Evolutionary conservation across 257 asterid genomes (phyloP).

Genomic region (Solanum habrochaites): DNA sequence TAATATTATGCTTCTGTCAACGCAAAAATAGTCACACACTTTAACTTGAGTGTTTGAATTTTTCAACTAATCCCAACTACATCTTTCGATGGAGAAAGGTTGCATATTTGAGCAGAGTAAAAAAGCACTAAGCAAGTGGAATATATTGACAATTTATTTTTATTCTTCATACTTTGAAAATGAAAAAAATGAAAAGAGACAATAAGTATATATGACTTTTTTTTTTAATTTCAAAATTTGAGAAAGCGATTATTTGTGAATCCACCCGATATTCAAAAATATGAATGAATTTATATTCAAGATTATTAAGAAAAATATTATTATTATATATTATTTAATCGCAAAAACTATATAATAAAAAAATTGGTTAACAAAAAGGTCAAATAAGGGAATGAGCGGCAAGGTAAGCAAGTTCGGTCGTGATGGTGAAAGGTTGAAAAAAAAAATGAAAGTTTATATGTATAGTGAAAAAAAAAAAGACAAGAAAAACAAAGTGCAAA

Average conservation of each 20-base stretch:
- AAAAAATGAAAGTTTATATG: background rate
- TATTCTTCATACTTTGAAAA: background rate
- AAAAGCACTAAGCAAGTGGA: background rate
- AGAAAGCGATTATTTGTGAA: background rate
- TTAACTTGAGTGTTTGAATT: no score
- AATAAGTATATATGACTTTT: no score
- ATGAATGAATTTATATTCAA: background rate
- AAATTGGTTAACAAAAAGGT: background rate
- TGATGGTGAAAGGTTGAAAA: background rate
- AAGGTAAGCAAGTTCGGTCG: background rate
- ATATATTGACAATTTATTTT: background rate
- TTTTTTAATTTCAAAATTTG: background rate
- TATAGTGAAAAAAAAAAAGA: background rate
- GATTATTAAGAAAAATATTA: background rate
- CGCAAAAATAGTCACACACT: background rate
- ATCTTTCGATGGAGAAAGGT: background rate
- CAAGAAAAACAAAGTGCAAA: background rate
- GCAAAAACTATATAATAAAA: background rate
- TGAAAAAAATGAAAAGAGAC: background rate
- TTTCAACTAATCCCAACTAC: background rate
- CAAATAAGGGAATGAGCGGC: background rate
- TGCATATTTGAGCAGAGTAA: background rate
- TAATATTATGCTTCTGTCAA: no score
- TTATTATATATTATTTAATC: background rate
- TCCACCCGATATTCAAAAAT: background rate